Base-by-base conservation (phyloP, 2,329 filamentous ascomycete genomes). In the Fusarium coffeatum region DNA sequence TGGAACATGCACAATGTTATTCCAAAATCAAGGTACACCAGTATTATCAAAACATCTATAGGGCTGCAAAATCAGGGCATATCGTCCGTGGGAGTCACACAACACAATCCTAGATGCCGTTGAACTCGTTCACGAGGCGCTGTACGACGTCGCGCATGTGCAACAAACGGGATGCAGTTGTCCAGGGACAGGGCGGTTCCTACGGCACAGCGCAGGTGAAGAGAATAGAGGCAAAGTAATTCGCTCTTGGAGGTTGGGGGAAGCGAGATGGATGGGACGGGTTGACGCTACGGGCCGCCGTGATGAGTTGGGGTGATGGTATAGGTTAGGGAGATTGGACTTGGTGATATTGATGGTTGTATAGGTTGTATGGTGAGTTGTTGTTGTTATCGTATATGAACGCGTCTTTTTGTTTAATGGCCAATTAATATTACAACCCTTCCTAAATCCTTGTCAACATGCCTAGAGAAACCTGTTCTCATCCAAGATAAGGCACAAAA, bases 181-280 rank as follows among this genome's bases (percentile, higher is more conserved):
- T 41, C 50, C 57, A 61, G 50, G 60, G 46, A 62, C 59, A 45
- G 49, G 60, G 42, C 40, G 55, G 55, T 40, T 57, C 66, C 45
- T 71, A 72, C 68, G 64, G 66, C 71, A 20, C 66, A 65, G 71
- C 45, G 37, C 18, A 37, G 30, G 28, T 48, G 20, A 46, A 22
- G 54, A 50, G 32, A 25, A 48, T 16, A 69, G 59, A 67, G 60
- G 64, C 59, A 72, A 73, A 69, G 72, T 68, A 74, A 75, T 73
- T 75, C 69, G 66, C 66, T 69, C 59, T 48, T 51, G 55, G 54
- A 68, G 61, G 59, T 65, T 59, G 58, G 68, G 69, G 59, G 66
- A 75, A 74, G 73, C 73, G 73, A 75, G 67, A 66, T 59, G 65
- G 70, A 45, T 69, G 48, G 34, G 53, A 66, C 56, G 68, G 70